A percentile compares a stretch with the other conserved stretches of the same genome.
These are phyloP conservation scores for Scheffersomyces insectosa DNA, from an alignment of 1,139 yeast species.

Conservation along the genomic window DNA sequence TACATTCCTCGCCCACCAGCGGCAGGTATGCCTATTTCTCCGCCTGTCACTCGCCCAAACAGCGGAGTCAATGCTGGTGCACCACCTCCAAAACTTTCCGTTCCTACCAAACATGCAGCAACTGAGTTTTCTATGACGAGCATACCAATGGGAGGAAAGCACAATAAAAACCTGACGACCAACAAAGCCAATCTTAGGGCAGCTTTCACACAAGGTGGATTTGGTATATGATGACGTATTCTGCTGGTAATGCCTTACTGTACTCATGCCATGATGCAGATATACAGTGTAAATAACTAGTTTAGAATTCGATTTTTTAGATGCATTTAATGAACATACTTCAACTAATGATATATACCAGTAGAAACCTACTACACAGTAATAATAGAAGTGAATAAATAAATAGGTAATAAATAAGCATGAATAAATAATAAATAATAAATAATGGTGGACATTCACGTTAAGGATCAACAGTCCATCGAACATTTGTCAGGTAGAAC, in stretches of 20 bases:
- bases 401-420: conserved; percentile 2
- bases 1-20: too few relatives aligned
- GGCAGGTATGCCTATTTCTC: conserved; percentile 3
- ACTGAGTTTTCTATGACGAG: conserved; percentile 38
- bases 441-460: conserved; percentile 2
- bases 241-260: background rate
- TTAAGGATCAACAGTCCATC: background rate
- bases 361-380: too few relatives aligned
- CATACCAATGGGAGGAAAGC: conserved; percentile 37
- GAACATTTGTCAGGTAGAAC: background rate
- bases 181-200: conserved; percentile 44
- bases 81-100: conserved; percentile 1
- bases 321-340: too few relatives aligned
- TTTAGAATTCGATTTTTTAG: too few relatives aligned
- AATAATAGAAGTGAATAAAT: background rate
- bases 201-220: conserved; percentile 41
- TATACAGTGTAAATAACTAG: too few relatives aligned
- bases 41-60: conserved; percentile 7
- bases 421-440: conserved; percentile 7
- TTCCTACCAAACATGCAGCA: conserved; percentile 17
- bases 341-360: too few relatives aligned
- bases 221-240: conserved; percentile 34
- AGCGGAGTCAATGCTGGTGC: background rate
- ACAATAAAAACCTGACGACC: conserved; percentile 34
- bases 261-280: background rate